Conservation (phyloP, 192 early-diverging fungal genomes). For the Podochytrium sp. region DNA sequence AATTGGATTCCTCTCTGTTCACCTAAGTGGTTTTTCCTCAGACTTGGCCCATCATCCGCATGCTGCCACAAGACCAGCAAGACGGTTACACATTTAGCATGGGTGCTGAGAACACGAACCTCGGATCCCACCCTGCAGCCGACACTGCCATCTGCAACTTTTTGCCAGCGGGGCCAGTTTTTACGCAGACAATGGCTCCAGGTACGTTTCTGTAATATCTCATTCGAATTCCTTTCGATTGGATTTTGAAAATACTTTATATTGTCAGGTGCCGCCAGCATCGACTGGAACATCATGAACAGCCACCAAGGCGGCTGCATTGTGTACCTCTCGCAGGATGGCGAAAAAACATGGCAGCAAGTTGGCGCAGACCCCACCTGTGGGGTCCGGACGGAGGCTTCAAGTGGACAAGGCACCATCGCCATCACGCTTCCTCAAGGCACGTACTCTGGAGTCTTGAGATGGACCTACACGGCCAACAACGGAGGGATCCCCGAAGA, state of each 20-base stretch:
- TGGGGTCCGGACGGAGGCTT: background rate
- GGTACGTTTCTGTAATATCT: too few relatives aligned
- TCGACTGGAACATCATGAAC: constrained; percentile 25
- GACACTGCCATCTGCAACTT: constrained; percentile 2
- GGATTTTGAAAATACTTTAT: too few relatives aligned
- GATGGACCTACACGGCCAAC: constrained; percentile 13
- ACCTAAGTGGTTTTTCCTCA: background rate
- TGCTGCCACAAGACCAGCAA: constrained; percentile 18
- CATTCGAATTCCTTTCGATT: too few relatives aligned
- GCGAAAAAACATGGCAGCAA: constrained; percentile 4
- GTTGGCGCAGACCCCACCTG: constrained; percentile 14
- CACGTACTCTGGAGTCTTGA: background rate
- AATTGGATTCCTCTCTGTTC: background rate
- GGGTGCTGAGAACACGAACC: constrained; percentile 16
- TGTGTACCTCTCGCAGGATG: background rate
- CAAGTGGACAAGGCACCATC: background rate
- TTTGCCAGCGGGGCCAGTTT: constrained; percentile 12
- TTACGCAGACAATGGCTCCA: constrained; percentile 12
- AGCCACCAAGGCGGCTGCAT: constrained; percentile 10
- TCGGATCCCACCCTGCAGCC: constrained; percentile 1
- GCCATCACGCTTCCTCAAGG: background rate
- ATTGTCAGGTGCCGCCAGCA: constrained; percentile 4
- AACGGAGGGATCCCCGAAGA: constrained; percentile 14
- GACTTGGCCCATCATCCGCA: background rate
- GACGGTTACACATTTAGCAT: constrained; percentile 14